These are phyloP conservation scores for Pseudocercospora macadamiae DNA, from an alignment of 2,329 filamentous ascomycete genomes.

Conservation along the genomic window DNA sequence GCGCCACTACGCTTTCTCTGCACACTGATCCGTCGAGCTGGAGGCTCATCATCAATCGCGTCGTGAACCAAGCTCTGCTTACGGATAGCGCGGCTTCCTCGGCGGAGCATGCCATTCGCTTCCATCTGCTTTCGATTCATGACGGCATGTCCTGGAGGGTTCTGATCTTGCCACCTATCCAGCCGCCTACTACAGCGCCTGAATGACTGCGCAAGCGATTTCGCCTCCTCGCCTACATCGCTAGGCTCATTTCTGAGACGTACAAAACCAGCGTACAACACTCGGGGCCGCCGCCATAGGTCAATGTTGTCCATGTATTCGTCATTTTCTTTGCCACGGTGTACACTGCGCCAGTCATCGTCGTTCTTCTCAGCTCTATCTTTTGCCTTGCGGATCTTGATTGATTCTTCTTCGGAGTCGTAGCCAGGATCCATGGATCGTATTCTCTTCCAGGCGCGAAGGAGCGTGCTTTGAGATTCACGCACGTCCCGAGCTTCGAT, in stretches of 20 bases:
- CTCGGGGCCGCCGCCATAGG: slow-evolving; percentile 26
- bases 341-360: slow-evolving; percentile 33
- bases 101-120: slow-evolving; percentile 10
- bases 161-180: slow-evolving; percentile 65
- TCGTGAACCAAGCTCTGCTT: slow-evolving; percentile 25
- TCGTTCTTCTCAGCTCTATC: slow-evolving; percentile 42
- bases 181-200: slow-evolving; percentile 66
- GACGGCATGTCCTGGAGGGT: slow-evolving; percentile 35
- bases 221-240: slow-evolving; percentile 76
- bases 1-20: slow-evolving; percentile 18
- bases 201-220: slow-evolving; percentile 67
- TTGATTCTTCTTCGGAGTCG: slow-evolving; percentile 49
- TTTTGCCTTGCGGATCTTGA: slow-evolving; percentile 31
- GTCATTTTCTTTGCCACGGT: slow-evolving; percentile 36
- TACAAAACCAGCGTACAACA: slow-evolving; percentile 57
- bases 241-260: slow-evolving; percentile 64
- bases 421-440: slow-evolving; percentile 52
- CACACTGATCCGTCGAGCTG: slow-evolving; percentile 19
- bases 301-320: slow-evolving; percentile 31
- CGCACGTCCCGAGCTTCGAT: slow-evolving; percentile 65
- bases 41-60: slow-evolving; percentile 23
- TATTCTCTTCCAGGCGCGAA: slow-evolving; percentile 67
- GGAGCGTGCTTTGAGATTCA: slow-evolving; percentile 66
- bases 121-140: slow-evolving; percentile 30
- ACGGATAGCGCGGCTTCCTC: slow-evolving; percentile 9